Percentiles rank a stretch among this genome's conserved stretches.
Conservation (phyloP, 257 asterid genomes). For the Forsythia suspensa region DNA sequence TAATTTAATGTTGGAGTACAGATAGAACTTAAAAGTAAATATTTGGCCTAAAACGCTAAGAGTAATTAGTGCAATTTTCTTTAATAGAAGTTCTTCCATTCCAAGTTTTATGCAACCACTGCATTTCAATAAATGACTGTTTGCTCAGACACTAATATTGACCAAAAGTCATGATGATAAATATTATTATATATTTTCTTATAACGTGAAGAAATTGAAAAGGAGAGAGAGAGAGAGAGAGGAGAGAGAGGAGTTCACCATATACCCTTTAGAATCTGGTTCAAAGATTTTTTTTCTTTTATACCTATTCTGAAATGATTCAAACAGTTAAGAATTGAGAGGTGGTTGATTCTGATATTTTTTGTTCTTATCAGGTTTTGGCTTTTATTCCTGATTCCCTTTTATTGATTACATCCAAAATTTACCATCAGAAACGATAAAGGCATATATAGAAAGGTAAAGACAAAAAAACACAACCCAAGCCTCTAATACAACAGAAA, state of each 20-base stretch:
- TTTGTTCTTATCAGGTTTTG: background rate
- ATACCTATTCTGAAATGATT: too few relatives aligned
- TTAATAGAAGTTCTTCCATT: background rate
- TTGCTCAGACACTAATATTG: background rate
- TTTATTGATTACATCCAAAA: background rate
- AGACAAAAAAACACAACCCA: background rate
- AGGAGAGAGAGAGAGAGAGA: too few relatives aligned
- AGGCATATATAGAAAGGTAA: background rate
- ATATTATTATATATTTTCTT: too few relatives aligned
- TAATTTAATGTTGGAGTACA: background rate
- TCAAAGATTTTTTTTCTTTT: too few relatives aligned
- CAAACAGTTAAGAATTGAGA: background rate
- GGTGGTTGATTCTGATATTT: background rate
- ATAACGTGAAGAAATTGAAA: background rate
- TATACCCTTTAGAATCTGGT: background rate
- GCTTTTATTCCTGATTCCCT: background rate
- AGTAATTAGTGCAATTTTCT: background rate
- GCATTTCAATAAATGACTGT: background rate
- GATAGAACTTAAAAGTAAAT: background rate
- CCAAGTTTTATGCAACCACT: background rate
- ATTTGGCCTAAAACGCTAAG: background rate
- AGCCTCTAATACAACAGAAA: background rate
- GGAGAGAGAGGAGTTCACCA: background rate
- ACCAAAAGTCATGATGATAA: background rate
- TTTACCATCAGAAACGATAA: background rate